Base-by-base conservation (phyloP, 2,329 filamentous ascomycete genomes). In the Colletotrichum falcatum region DNA sequence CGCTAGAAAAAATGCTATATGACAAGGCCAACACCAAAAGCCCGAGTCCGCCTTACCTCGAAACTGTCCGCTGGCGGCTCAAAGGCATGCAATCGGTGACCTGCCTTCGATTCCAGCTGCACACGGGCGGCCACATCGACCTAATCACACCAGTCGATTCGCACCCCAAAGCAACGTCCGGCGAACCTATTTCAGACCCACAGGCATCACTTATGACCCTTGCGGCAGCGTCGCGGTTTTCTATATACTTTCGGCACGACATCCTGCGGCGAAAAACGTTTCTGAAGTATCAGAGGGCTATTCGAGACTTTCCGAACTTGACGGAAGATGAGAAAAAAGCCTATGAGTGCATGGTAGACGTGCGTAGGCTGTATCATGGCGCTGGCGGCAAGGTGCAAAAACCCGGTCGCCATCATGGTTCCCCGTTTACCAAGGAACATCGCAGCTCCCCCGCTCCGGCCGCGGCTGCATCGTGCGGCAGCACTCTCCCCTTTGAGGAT, bases 241-340 rank as follows among this genome's bases (percentile, higher is more conserved):
- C 64, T 16, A 18, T 66, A 37, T 66, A 51, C n/a, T 66, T 66
- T 39, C 64, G 26, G 14, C 33, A 35, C 8, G 33, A 51, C 11
- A 28, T 51, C 11, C 11, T 51, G 48, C 7, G 6, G 23, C 7
- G 11, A 16, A 51, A 51, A 12, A 28, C 7, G 9, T 51, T 51
- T 12, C 0, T 3, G 30, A 51, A 30, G 11, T 51, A 51, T 26
- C 28, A 51, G 3, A 14, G 26, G 48, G 48, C 48, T 14, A 51
- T 51, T 30, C 30, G 7, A 33, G 4, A 33, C 4, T 51, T 51
- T 12, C 48, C 14, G 23, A 6, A 12, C 30, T 51, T 51, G 11
- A 28, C 23, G 23, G 26, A 51, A 16, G 30, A 7, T 12, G 26
- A 51, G 20, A 51, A 51, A 26, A 7, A 51, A 8, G 6, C 1